These are phyloP conservation scores for Tulasnella sp. DNA, from an alignment of 768 basidiomycete species.

Conservation along the genomic window DNA sequence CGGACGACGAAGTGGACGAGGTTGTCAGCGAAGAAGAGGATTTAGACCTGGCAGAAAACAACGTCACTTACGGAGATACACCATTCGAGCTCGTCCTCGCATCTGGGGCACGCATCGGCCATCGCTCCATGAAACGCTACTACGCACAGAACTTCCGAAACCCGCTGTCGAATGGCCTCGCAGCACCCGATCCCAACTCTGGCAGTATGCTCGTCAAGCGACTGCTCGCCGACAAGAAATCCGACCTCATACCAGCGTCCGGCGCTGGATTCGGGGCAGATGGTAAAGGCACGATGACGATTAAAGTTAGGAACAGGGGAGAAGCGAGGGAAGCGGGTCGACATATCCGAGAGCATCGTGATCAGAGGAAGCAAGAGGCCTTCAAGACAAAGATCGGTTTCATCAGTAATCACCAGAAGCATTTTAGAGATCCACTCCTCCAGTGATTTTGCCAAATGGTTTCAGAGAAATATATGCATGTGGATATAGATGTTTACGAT, in stretches of 20 bases:
- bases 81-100: slow-evolving; percentile 84
- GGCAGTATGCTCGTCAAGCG: slow-evolving; percentile 68
- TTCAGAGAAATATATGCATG: no score
- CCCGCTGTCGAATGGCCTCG: slow-evolving; percentile 13
- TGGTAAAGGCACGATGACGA: slow-evolving; percentile 68
- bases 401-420: slow-evolving; percentile 78
- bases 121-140: slow-evolving; percentile 76
- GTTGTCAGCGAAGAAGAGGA: slow-evolving; percentile 31
- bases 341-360: slow-evolving; percentile 74
- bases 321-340: slow-evolving; percentile 89
- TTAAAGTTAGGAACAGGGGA: slow-evolving; percentile 87
- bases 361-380: slow-evolving; percentile 64
- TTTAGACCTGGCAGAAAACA: slow-evolving; percentile 35
- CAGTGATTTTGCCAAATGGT: slow-evolving; percentile 41
- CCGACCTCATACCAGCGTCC: slow-evolving; percentile 63
- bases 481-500: no score
- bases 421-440: slow-evolving; percentile 62
- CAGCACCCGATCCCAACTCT: slow-evolving; percentile 39
- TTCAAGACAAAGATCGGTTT: slow-evolving; percentile 79
- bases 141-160: slow-evolving; percentile 69
- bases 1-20: slow-evolving; percentile 34
- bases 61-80: slow-evolving; percentile 69
- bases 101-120: slow-evolving; percentile 85
- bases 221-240: slow-evolving; percentile 70
- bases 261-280: slow-evolving; percentile 82